Percentiles rank a stretch among this genome's conserved stretches.
phyloP scores from a whole-genome alignment of 331 rosid genomes.

The Quercus lobata region DNA sequence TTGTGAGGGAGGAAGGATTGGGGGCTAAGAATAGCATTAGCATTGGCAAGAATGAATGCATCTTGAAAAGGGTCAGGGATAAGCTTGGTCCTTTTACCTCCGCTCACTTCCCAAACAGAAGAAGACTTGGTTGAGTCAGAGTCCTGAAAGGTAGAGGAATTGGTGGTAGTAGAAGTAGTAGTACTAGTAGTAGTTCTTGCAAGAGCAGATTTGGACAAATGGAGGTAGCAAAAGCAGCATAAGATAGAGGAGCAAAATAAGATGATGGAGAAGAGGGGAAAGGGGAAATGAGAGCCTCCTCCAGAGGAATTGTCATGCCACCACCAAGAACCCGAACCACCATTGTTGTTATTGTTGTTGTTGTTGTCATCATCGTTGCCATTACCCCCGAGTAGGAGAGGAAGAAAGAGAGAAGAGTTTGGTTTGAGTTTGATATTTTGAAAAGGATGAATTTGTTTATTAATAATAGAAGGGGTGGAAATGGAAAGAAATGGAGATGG shows the following conservation, averaged over 20 bases:
- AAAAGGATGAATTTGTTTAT: neutral
- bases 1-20: constrained; percentile 15
- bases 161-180: neutral
- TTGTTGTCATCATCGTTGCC: constrained; percentile 21
- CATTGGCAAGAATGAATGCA: constrained; percentile 33
- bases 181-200: constrained; percentile 27
- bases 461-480: constrained; percentile 5
- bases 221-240: constrained; percentile 50
- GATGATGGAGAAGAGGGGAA: constrained; percentile 29
- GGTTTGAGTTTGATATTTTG: neutral
- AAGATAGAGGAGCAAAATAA: constrained; percentile 26
- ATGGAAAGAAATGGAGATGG: constrained; percentile 11
- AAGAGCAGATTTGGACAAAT: constrained; percentile 47
- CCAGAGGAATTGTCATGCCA: constrained; percentile 26
- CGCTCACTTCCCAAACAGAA: constrained; percentile 64
- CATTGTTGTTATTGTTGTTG: constrained; percentile 33
- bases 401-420: constrained; percentile 20
- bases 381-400: constrained; percentile 1
- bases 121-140: constrained; percentile 12
- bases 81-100: constrained; percentile 68
- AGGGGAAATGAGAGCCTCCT: constrained; percentile 17
- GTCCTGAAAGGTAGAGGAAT: neutral
- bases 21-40: constrained; percentile 22
- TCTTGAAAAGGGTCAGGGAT: constrained; percentile 47
- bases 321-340: constrained; percentile 31